A percentile compares a stretch with the other conserved stretches of the same genome.
These are phyloP conservation scores for Dimargaris cristalligena DNA, from an alignment of 192 early-diverging fungal genomes.

Conservation along the genomic window DNA sequence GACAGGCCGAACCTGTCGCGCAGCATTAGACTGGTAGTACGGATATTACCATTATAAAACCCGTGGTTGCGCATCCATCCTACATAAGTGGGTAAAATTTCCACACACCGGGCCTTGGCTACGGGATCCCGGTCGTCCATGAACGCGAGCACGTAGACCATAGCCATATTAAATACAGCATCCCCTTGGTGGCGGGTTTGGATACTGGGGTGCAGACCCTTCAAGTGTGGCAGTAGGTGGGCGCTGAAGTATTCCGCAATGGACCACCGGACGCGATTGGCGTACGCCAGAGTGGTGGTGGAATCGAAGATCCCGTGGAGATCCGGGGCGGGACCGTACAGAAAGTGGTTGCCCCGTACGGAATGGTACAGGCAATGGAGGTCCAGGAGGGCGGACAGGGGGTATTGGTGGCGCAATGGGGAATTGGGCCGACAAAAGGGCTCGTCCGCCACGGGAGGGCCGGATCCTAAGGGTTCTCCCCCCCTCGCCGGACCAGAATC, in stretches of 20 bases:
- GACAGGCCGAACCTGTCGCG: no score
- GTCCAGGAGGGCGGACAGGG: background rate
- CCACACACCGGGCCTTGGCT: background rate
- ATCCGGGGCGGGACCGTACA: background rate
- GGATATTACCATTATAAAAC: background rate
- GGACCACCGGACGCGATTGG: no score
- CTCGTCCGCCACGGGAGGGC: no score
- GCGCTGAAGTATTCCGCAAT: background rate
- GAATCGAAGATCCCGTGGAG: background rate
- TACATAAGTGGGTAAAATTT: background rate
- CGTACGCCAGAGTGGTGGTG: background rate
- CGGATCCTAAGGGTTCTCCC: no score
- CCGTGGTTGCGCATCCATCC: background rate
- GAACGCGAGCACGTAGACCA: background rate
- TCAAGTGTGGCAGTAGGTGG: background rate
- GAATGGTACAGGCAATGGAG: background rate
- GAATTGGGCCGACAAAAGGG: background rate
- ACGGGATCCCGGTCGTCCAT: background rate
- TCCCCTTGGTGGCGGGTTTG: background rate
- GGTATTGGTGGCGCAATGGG: background rate
- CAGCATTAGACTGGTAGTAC: no score
- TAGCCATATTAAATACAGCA: background rate
- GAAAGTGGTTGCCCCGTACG: background rate
- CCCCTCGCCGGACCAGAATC: no score
- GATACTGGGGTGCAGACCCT: background rate